phyloP scores from a whole-genome alignment of 176 grass and related monocot species.

The Oryza officinalis region DNA sequence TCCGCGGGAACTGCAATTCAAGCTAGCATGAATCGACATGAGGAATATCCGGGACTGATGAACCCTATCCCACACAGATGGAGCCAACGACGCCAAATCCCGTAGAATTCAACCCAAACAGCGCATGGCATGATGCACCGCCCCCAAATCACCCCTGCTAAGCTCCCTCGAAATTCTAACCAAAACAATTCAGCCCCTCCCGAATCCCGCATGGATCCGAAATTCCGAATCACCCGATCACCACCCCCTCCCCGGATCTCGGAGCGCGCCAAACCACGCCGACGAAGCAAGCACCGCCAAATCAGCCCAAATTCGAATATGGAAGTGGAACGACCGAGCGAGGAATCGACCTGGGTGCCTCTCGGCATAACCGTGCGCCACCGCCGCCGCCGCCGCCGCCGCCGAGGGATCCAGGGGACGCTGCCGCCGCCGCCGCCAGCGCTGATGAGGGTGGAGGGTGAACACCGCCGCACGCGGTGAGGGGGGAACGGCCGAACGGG shows the following conservation, averaged over 20 bases:
- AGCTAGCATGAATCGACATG: too few relatives aligned
- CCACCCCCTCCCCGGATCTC: conserved; percentile 16
- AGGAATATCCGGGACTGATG: too few relatives aligned
- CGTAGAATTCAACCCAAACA: not conserved
- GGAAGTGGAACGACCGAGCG: not conserved
- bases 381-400: conserved; percentile 33
- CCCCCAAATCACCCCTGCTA: not conserved
- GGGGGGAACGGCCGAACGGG: too few relatives aligned
- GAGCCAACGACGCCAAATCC: not conserved
- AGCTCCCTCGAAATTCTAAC: not conserved
- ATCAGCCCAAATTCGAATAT: not conserved
- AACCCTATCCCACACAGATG: conserved; percentile 13
- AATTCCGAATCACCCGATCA: not conserved
- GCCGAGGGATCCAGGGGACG: conserved; percentile 36
- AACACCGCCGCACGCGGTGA: too few relatives aligned
- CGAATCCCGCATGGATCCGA: not conserved
- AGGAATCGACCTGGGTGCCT: conserved; percentile 34
- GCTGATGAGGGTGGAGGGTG: too few relatives aligned
- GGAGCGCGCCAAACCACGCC: too few relatives aligned
- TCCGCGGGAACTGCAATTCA: too few relatives aligned
- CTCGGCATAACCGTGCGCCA: conserved; percentile 48
- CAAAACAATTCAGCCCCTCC: not conserved
- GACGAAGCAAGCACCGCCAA: too few relatives aligned
- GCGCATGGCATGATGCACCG: too few relatives aligned
- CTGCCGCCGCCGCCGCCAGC: not conserved